A percentile compares a stretch with the other conserved stretches of the same genome.
phyloP scores from a whole-genome alignment of 345 rosid species.

The Mallotus nudiflorus region DNA sequence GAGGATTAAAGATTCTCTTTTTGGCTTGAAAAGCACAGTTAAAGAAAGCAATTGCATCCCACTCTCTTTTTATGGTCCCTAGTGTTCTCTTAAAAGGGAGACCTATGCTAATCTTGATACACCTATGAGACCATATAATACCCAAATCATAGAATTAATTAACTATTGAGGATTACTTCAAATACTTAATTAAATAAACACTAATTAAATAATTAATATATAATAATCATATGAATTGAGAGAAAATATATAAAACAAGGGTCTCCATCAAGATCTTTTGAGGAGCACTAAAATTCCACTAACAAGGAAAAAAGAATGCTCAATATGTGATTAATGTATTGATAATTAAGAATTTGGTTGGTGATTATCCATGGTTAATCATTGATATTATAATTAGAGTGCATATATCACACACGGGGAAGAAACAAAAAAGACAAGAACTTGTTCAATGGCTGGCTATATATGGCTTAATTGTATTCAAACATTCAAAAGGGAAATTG shows the following conservation, averaged over 20 bases:
- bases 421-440: conserved; percentile 2
- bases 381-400: conserved; percentile 4
- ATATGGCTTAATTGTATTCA: not conserved
- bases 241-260: not conserved
- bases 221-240: not conserved
- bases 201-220: not conserved
- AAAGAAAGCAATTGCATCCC: conserved; percentile 10
- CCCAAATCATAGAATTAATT: conserved; percentile 20
- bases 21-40: conserved; percentile 9
- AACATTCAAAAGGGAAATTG: conserved; percentile 2
- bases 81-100: not conserved
- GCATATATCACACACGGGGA: not conserved
- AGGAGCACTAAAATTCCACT: conserved; percentile 23
- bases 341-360: not conserved
- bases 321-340: not conserved
- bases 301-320: not conserved
- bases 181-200: not conserved
- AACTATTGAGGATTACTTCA: no score
- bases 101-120: not conserved
- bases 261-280: conserved; percentile 12
- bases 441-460: conserved; percentile 1
- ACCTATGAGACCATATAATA: conserved; percentile 19
- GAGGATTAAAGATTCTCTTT: conserved; percentile 13
- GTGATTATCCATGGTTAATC: conserved; percentile 8
- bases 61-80: not conserved